These are phyloP conservation scores for Saccharomycopsis fibuligera DNA, from an alignment of 805 yeast genomes.

Conservation along the genomic window DNA sequence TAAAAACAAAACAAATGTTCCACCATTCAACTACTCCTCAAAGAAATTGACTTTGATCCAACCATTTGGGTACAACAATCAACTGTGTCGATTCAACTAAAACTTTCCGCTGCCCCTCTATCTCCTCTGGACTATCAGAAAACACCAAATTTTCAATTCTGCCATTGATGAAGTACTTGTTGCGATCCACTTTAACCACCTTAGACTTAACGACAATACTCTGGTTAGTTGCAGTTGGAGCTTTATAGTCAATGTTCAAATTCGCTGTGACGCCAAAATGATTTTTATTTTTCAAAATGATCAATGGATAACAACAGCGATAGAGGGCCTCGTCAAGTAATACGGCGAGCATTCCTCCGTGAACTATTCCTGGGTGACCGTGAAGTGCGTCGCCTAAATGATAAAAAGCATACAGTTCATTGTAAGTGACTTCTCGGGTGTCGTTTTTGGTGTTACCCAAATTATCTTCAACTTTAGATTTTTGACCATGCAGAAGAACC, in stretches of 20 bases:
- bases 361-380: conserved; percentile 69
- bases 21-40: too few species aligned
- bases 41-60: too few species aligned
- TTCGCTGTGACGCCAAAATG: conserved; percentile 13
- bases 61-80: conserved; percentile 15
- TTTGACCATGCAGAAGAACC: too few species aligned
- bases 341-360: conserved; percentile 74
- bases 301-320: conserved; percentile 11
- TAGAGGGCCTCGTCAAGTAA: conserved; percentile 27
- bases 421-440: conserved; percentile 19
- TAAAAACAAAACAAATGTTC: too few species aligned
- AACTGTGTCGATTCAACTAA: conserved; percentile 12
- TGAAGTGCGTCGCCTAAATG: conserved; percentile 63
- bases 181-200: conserved; percentile 2
- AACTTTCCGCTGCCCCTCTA: not conserved
- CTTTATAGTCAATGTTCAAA: conserved; percentile 7
- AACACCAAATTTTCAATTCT: conserved; percentile 4
- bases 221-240: conserved; percentile 2
- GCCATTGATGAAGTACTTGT: conserved; percentile 7
- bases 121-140: not conserved
- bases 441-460: conserved; percentile 37
- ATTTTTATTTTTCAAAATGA: not conserved
- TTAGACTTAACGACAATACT: conserved; percentile 9
- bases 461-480: too few species aligned
- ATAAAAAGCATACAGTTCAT: conserved; percentile 55